A percentile compares a stretch with the other conserved stretches of the same genome.
Evolutionary conservation across 805 yeast genomes (phyloP).

Genomic region (Dipodascus albidus): DNA sequence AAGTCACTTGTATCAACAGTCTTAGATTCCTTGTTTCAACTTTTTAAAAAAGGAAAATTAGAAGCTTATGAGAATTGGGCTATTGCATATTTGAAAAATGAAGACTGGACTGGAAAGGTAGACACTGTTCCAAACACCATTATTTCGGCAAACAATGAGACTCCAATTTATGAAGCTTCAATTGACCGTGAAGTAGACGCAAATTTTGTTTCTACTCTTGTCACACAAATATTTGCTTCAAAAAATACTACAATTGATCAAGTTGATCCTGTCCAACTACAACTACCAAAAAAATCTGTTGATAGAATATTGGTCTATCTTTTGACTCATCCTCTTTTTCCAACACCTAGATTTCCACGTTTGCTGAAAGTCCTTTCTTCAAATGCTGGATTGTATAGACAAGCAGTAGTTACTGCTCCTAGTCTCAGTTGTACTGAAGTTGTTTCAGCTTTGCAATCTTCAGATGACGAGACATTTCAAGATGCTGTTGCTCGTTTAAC

Average conservation of each 20-base stretch:
- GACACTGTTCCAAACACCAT: background rate
- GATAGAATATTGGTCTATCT: slow-evolving; percentile 56
- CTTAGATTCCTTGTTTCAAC: slow-evolving; percentile 13
- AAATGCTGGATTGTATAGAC: slow-evolving; percentile 59
- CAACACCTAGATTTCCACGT: slow-evolving; percentile 43
- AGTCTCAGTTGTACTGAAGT: slow-evolving; percentile 55
- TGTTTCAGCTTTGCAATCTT: slow-evolving; percentile 38
- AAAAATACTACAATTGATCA: slow-evolving; percentile 1
- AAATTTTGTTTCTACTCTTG: slow-evolving; percentile 14
- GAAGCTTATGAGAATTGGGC: slow-evolving; percentile 11
- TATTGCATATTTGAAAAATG: slow-evolving; percentile 13
- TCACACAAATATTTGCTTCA: slow-evolving; percentile 22
- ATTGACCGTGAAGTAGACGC: slow-evolving; percentile 16
- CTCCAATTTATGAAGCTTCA: slow-evolving; percentile 13
- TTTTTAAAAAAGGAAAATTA: slow-evolving; percentile 21
- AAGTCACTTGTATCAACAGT: slow-evolving; percentile 11
- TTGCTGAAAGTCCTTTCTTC: slow-evolving; percentile 42
- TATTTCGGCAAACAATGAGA: slow-evolving; percentile 2
- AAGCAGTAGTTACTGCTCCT: slow-evolving; percentile 71
- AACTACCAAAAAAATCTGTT: slow-evolving; percentile 23
- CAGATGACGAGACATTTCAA: slow-evolving; percentile 48
- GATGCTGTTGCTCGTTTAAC: slow-evolving; percentile 58
- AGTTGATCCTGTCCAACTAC: background rate
- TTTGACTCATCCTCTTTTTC: slow-evolving; percentile 81
- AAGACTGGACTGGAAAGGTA: slow-evolving; percentile 14